These are phyloP conservation scores for Gymnopilus dilepis DNA, from an alignment of 768 basidiomycete genomes.

Conservation along the genomic window DNA sequence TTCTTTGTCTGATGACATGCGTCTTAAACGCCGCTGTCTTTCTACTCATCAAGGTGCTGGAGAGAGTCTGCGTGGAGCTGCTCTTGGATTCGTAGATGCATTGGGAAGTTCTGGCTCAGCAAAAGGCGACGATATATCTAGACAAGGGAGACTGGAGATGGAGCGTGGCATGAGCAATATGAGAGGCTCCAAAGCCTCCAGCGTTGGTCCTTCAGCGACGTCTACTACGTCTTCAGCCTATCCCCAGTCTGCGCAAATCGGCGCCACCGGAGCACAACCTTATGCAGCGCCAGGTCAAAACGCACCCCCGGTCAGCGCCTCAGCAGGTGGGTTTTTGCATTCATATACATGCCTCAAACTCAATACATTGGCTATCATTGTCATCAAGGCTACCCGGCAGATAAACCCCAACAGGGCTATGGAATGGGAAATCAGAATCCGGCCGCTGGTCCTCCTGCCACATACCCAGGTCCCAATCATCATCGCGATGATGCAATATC, in stretches of 20 bases:
- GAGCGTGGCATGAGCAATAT: constrained; percentile 43
- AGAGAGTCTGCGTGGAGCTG: constrained; percentile 49
- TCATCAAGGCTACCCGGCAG: neutral
- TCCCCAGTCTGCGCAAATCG: constrained; percentile 1
- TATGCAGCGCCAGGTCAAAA: neutral
- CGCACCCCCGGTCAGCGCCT: neutral
- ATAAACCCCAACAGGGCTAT: neutral
- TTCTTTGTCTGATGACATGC: neutral
- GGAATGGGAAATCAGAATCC: neutral
- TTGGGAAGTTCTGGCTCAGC: constrained; percentile 30
- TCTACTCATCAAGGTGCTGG: constrained; percentile 39
- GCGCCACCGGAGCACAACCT: neutral
- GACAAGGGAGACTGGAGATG: constrained; percentile 44
- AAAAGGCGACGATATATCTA: constrained; percentile 41
- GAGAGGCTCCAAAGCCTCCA: constrained; percentile 16
- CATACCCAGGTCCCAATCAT: constrained; percentile 22
- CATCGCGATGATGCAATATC: constrained; percentile 32
- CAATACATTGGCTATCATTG: neutral
- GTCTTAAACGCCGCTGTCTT: neutral
- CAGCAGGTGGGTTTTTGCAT: neutral
- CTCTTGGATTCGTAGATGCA: constrained; percentile 45
- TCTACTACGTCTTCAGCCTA: neutral
- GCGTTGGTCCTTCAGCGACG: neutral
- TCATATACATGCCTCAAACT: neutral
- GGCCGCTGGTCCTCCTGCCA: neutral